Evolutionary conservation across 2,329 filamentous ascomycete genomes (phyloP).

Genomic region (Botrytis hyacinthi): DNA sequence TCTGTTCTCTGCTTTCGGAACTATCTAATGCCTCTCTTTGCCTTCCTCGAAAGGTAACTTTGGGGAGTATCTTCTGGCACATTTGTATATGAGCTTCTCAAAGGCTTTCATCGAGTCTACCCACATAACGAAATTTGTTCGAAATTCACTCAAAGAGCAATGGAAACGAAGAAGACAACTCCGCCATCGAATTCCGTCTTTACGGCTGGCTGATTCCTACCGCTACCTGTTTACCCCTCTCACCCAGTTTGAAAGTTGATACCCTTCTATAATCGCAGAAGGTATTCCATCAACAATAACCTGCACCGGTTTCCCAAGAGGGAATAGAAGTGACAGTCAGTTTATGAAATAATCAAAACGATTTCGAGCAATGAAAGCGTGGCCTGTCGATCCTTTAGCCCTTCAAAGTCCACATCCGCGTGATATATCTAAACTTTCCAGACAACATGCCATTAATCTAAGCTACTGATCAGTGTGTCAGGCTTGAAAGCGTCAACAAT

Average conservation of each 20-base stretch:
- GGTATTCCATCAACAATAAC: accelerated
- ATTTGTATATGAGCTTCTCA: neutral
- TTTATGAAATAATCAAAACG: no score
- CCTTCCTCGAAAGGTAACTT: accelerated
- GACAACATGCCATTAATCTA: neutral
- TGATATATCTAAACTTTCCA: neutral
- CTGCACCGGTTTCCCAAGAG: no score
- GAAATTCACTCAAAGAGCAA: neutral
- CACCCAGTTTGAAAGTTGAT: no score
- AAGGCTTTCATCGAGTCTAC: neutral
- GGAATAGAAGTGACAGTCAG: no score
- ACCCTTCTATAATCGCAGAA: neutral
- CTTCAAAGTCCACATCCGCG: neutral
- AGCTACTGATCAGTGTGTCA: neutral
- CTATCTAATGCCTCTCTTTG: neutral
- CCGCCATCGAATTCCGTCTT: neutral
- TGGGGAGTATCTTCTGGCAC: neutral
- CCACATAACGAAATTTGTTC: neutral
- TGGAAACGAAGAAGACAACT: neutral
- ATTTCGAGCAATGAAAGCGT: no score
- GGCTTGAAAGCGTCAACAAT: neutral
- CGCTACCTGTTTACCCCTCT: no score
- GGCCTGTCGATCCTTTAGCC: neutral
- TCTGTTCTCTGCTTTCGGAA: neutral
- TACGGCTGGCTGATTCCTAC: no score